Percentiles rank a stretch among this genome's conserved stretches.
These are phyloP conservation scores for Backusella parvicylindrica DNA, from an alignment of 192 early-diverging fungal species.

Conservation along the genomic window DNA sequence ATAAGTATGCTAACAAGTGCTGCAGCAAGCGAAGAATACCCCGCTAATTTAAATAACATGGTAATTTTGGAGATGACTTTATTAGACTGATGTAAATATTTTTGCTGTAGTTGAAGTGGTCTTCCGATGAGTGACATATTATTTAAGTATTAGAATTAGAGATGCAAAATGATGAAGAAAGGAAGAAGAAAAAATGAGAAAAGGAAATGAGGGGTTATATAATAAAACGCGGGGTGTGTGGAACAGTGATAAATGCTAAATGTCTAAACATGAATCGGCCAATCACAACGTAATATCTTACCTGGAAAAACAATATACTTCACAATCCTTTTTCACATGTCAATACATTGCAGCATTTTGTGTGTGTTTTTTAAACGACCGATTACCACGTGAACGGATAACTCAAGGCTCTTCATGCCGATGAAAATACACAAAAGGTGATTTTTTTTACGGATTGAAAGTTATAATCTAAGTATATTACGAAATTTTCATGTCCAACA, in stretches of 20 bases:
- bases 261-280: neutral
- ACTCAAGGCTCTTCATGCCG: conserved; percentile 2
- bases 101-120: neutral
- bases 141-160: neutral
- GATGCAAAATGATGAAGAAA: neutral
- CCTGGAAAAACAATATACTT: neutral
- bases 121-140: neutral
- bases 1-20: conserved; percentile 19
- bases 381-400: neutral
- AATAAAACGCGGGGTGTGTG: neutral
- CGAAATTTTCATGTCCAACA: too few relatives aligned
- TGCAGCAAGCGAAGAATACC: conserved; percentile 25
- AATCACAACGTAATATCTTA: neutral
- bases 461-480: neutral
- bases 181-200: neutral
- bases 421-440: neutral
- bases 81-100: conserved; percentile 1
- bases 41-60: conserved; percentile 25
- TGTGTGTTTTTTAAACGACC: conserved; percentile 3
- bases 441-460: neutral
- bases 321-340: neutral
- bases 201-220: neutral
- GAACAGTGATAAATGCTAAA: neutral
- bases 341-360: neutral
- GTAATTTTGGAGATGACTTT: conserved; percentile 2